A percentile compares a stretch with the other conserved stretches of the same genome.
Evolutionary conservation across 306 rosid genomes (phyloP).

Genomic region (Pterocarpus santalinus): DNA sequence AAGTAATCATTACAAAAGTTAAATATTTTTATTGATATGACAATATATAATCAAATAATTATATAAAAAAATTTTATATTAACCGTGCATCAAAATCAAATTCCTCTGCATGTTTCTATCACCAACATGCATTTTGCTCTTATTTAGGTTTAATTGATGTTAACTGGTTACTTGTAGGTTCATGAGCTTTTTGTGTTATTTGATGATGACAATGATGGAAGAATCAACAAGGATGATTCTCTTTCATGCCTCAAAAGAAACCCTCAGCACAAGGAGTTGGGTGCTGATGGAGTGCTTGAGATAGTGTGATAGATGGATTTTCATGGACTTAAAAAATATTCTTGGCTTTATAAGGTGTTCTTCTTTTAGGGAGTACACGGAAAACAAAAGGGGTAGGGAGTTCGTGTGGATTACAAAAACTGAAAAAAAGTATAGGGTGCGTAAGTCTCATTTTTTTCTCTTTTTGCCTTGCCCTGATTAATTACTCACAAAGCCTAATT

Average conservation of each 20-base stretch:
- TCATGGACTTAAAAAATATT: slow-evolving; percentile 22
- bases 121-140: neutral
- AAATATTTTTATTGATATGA: too few species aligned
- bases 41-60: neutral
- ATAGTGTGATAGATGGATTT: slow-evolving; percentile 54
- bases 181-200: slow-evolving; percentile 66
- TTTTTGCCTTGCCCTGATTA: slow-evolving; percentile 40
- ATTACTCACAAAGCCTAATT: slow-evolving; percentile 16
- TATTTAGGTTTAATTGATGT: slow-evolving; percentile 12
- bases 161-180: slow-evolving; percentile 61
- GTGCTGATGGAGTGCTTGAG: slow-evolving; percentile 48
- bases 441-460: neutral
- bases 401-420: slow-evolving; percentile 32
- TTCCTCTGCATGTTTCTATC: too few species aligned
- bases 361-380: slow-evolving; percentile 34
- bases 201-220: slow-evolving; percentile 69
- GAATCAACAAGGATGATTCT: slow-evolving; percentile 72
- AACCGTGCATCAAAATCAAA: neutral
- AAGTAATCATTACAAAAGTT: too few species aligned
- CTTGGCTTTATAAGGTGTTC: slow-evolving; percentile 31
- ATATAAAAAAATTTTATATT: too few species aligned
- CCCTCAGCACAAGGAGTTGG: slow-evolving; percentile 60
- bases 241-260: slow-evolving; percentile 65
- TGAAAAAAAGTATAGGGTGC: slow-evolving; percentile 28
- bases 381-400: slow-evolving; percentile 34